Conservation (phyloP, 2,329 filamentous ascomycete species). For the Pyrenochaeta sp. region DNA sequence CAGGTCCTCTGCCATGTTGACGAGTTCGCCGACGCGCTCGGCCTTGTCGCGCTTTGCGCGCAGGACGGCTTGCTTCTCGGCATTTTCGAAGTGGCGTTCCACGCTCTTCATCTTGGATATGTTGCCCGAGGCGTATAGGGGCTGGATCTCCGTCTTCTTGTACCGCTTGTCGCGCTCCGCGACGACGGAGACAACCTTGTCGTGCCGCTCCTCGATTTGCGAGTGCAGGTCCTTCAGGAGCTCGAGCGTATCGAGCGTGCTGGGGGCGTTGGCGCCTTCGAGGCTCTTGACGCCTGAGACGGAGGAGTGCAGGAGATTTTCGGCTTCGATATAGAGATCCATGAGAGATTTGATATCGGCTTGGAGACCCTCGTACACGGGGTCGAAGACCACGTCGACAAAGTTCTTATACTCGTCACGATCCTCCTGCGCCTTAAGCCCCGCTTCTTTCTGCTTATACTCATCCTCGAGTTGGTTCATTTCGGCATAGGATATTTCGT, state of each 20-base stretch:
- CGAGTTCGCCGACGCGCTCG: conserved; percentile 58
- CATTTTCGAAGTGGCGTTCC: conserved; percentile 53
- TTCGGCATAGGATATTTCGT: conserved; percentile 65
- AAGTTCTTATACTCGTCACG: conserved; percentile 60
- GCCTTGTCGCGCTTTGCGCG: conserved; percentile 59
- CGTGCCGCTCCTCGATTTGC: conserved; percentile 59
- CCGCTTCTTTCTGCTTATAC: conserved; percentile 61
- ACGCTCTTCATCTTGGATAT: conserved; percentile 59
- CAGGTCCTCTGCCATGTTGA: conserved; percentile 59
- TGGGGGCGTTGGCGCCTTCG: conserved; percentile 20
- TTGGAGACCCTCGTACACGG: conserved; percentile 58
- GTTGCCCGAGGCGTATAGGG: conserved; percentile 60
- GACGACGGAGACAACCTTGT: conserved; percentile 57
- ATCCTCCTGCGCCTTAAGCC: conserved; percentile 61
- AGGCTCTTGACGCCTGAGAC: conserved; percentile 33
- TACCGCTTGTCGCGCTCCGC: conserved; percentile 62
- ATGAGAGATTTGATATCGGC: conserved; percentile 59
- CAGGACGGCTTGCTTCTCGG: conserved; percentile 59
- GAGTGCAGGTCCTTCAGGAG: conserved; percentile 52
- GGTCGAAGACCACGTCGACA: conserved; percentile 58
- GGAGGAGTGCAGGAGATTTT: conserved; percentile 32
- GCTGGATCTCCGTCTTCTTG: conserved; percentile 62
- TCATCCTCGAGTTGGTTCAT: conserved; percentile 63
- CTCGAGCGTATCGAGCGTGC: conserved; percentile 39
- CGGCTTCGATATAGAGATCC: conserved; percentile 52